These are phyloP conservation scores for Tricholoma furcatifolium DNA, from an alignment of 768 basidiomycete species.

Conservation along the genomic window DNA sequence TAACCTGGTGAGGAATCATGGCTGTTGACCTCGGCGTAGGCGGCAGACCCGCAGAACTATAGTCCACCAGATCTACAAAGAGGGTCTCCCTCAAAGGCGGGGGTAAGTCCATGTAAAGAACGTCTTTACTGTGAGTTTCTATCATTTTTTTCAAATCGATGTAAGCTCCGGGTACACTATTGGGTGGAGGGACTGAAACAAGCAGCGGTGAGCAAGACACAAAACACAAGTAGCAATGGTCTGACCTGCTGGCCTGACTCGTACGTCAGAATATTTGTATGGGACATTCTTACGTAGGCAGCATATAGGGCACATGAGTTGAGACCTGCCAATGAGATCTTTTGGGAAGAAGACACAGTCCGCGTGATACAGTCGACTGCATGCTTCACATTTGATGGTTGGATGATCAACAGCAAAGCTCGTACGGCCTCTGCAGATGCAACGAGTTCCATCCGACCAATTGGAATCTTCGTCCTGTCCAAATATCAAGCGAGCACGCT, in stretches of 20 bases:
- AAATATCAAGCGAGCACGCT: slow-evolving; percentile 62
- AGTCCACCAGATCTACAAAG: slow-evolving; percentile 71
- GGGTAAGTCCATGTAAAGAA: slow-evolving; percentile 66
- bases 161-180: slow-evolving; percentile 50
- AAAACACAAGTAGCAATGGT: slow-evolving; percentile 11
- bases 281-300: slow-evolving; percentile 69
- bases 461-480: slow-evolving; percentile 76
- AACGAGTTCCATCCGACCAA: slow-evolving; percentile 74
- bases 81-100: slow-evolving; percentile 65
- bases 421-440: slow-evolving; percentile 76
- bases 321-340: slow-evolving; percentile 32
- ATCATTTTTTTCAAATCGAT: slow-evolving; percentile 75
- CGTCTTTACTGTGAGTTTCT: slow-evolving; percentile 67
- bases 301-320: slow-evolving; percentile 74
- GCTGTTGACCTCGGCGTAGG: slow-evolving; percentile 20
- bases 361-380: slow-evolving; percentile 66
- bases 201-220: slow-evolving; percentile 10
- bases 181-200: slow-evolving; percentile 27
- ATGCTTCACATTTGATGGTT: slow-evolving; percentile 64
- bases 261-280: slow-evolving; percentile 75
- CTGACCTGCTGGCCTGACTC: slow-evolving; percentile 64
- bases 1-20: slow-evolving; percentile 20
- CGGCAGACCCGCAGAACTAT: slow-evolving; percentile 55
- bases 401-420: slow-evolving; percentile 59
- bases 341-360: slow-evolving; percentile 73